Percentiles rank a stretch among this genome's conserved stretches.
Conservation (phyloP, 2,329 filamentous ascomycete species). For the Mollisia scopiformis region DNA sequence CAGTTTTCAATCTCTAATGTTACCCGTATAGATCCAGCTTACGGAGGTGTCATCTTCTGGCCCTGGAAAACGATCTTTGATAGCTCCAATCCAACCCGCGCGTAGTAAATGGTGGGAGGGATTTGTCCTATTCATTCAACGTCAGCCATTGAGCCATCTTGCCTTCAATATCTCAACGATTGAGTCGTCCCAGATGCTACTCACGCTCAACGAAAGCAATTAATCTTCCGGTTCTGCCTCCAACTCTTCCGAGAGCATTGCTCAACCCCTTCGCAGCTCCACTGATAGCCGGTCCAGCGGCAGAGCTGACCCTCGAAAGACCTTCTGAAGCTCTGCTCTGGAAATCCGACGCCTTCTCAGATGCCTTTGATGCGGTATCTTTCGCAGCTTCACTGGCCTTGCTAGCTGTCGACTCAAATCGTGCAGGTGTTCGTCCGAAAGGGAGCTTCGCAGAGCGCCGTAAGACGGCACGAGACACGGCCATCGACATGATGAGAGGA, state of each 20-base stretch:
- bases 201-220: conserved; percentile 85
- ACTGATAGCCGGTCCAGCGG: conserved; percentile 77
- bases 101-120: conserved; percentile 89
- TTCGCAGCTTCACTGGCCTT: conserved; percentile 50
- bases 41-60: conserved; percentile 95
- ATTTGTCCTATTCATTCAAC: conserved; percentile 66
- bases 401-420: conserved; percentile 62
- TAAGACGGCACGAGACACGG: conserved; percentile 34
- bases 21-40: conserved; percentile 49
- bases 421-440: conserved; percentile 36
- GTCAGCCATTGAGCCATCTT: conserved; percentile 27
- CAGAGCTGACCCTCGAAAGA: conserved; percentile 77
- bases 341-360: conserved; percentile 48
- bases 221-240: conserved; percentile 79
- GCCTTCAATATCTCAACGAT: not conserved
- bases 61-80: conserved; percentile 83
- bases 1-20: not conserved
- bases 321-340: conserved; percentile 76
- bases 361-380: conserved; percentile 46
- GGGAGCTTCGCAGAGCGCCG: conserved; percentile 36
- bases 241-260: conserved; percentile 73
- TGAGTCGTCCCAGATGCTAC: conserved; percentile 40
- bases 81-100: conserved; percentile 84
- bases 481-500: conserved; percentile 34
- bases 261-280: conserved; percentile 70